phyloP scores from a whole-genome alignment of 495 filamentous ascomycete genomes.

The Trichoderma gamsii region DNA sequence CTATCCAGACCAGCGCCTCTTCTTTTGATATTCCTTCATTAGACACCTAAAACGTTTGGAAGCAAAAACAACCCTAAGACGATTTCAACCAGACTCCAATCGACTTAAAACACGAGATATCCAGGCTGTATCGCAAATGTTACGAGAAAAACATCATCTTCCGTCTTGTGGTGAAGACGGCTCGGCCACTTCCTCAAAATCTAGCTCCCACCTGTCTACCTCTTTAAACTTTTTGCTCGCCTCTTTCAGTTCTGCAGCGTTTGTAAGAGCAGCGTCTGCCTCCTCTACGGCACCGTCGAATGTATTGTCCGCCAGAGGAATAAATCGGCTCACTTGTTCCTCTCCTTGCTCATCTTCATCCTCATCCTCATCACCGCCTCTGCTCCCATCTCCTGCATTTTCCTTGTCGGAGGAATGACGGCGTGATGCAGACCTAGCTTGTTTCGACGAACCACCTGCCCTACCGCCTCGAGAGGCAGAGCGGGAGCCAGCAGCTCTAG shows the following conservation, averaged over 20 bases:
- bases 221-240: conserved; percentile 46
- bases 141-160: background rate
- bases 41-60: background rate
- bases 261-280: conserved; percentile 24
- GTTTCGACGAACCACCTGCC: background rate
- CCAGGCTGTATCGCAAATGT: background rate
- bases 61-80: background rate
- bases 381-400: conserved; percentile 22
- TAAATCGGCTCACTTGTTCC: conserved; percentile 21
- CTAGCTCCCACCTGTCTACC: conserved; percentile 45
- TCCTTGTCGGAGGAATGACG: conserved; percentile 36
- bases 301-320: conserved; percentile 20
- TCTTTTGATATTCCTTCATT: background rate
- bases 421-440: conserved; percentile 13
- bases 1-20: conserved; percentile 9
- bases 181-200: conserved; percentile 39
- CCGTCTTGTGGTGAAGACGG: conserved; percentile 27
- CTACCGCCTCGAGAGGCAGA: conserved; percentile 16
- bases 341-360: conserved; percentile 23
- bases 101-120: background rate
- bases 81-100: background rate
- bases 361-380: background rate
- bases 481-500: conserved; percentile 15
- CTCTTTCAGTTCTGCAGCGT: conserved; percentile 39
- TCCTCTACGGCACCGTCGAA: conserved; percentile 24